phyloP scores from a whole-genome alignment of 1,139 yeast genomes.

The Yamadazyma triangularis region DNA sequence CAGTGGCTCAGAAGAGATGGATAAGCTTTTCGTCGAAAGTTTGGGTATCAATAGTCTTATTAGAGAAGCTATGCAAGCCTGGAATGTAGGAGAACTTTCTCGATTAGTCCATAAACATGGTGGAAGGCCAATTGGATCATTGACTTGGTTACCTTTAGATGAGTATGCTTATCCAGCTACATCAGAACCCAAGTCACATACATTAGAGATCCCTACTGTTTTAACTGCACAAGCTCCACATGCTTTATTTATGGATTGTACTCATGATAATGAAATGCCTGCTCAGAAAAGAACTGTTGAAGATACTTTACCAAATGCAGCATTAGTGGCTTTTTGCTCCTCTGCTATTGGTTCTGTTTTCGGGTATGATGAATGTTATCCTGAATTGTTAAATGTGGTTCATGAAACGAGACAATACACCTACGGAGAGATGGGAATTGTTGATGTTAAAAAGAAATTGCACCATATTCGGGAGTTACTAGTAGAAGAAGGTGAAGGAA shows the following conservation, averaged over 20 bases:
- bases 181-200: slow-evolving; percentile 30
- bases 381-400: slow-evolving; percentile 78
- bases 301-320: slow-evolving; percentile 93
- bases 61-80: slow-evolving; percentile 97
- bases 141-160: slow-evolving; percentile 70
- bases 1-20: slow-evolving; percentile 89
- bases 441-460: slow-evolving; percentile 59
- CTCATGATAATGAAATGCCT: slow-evolving; percentile 93
- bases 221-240: slow-evolving; percentile 73
- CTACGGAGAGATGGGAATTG: slow-evolving; percentile 56
- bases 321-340: slow-evolving; percentile 86
- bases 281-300: slow-evolving; percentile 86
- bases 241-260: slow-evolving; percentile 95
- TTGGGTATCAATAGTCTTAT: slow-evolving; percentile 84
- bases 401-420: slow-evolving; percentile 65
- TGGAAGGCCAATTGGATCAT: slow-evolving; percentile 92
- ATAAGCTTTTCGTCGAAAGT: slow-evolving; percentile 83
- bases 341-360: slow-evolving; percentile 93
- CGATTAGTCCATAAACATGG: slow-evolving; percentile 88
- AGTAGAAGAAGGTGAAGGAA: slow-evolving; percentile 62
- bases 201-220: slow-evolving; percentile 57
- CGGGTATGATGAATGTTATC: slow-evolving; percentile 93
- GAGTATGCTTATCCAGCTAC: slow-evolving; percentile 63
- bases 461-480: slow-evolving; percentile 55
- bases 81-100: slow-evolving; percentile 83